Percentiles rank a stretch among this genome's conserved stretches.
Conservation (phyloP, 2,329 filamentous ascomycete genomes). For the Diaporthe vexans region DNA sequence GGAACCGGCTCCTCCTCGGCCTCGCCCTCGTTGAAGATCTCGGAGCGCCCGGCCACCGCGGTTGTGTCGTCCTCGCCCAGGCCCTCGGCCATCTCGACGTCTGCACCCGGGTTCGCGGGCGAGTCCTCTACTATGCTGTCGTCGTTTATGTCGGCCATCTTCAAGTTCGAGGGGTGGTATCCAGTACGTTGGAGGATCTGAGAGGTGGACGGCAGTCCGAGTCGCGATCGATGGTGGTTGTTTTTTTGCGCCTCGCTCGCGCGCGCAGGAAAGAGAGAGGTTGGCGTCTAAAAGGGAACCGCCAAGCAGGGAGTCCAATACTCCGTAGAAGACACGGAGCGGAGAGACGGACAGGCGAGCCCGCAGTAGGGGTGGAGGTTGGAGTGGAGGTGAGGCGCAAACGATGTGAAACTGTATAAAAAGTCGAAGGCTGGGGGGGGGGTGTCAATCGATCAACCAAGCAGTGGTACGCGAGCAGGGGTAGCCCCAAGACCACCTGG, state of each 20-base stretch:
- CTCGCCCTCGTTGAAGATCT: slow-evolving; percentile 56
- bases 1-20: slow-evolving; percentile 48
- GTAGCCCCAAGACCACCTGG: slow-evolving; percentile 27
- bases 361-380: neutral
- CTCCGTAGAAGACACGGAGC: neutral
- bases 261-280: neutral
- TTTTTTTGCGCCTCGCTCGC: neutral
- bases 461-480: neutral
- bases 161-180: slow-evolving; percentile 42
- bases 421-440: slow-evolving; percentile 24
- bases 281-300: neutral
- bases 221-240: neutral
- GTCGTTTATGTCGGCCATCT: slow-evolving; percentile 48
- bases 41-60: slow-evolving; percentile 42
- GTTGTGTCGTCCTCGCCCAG: slow-evolving; percentile 44
- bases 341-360: neutral
- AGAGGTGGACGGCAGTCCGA: neutral
- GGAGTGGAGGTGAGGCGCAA: slow-evolving; percentile 1
- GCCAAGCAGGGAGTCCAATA: neutral
- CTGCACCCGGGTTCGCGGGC: slow-evolving; percentile 51
- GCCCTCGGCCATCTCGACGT: slow-evolving; percentile 51
- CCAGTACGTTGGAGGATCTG: neutral
- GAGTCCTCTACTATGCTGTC: slow-evolving; percentile 53
- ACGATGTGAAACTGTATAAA: neutral
- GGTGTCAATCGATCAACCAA: neutral